phyloP scores from a whole-genome alignment of 305 asterid genomes.

The Fraxinus velutina region DNA sequence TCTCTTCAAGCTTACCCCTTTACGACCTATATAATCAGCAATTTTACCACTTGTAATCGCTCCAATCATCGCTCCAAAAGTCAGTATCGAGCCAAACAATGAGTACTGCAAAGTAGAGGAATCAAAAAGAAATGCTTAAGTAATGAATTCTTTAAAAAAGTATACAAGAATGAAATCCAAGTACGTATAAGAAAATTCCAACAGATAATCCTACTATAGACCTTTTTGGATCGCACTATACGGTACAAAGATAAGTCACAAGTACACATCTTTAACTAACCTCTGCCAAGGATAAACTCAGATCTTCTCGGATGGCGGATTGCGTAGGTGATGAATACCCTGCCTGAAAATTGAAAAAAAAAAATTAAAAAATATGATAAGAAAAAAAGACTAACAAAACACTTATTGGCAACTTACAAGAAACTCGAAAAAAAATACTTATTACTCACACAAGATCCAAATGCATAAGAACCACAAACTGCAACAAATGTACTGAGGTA shows the following conservation, averaged over 20 bases:
- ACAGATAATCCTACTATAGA: neutral
- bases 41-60: slow-evolving; percentile 86
- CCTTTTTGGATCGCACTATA: neutral
- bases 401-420: slow-evolving; percentile 12
- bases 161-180: neutral
- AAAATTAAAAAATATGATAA: neutral
- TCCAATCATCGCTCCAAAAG: slow-evolving; percentile 98
- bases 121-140: neutral
- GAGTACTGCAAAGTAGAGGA: slow-evolving; percentile 60
- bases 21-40: slow-evolving; percentile 76
- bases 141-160: neutral
- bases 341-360: slow-evolving; percentile 41
- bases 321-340: slow-evolving; percentile 97
- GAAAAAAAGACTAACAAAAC: neutral
- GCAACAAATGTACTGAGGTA: slow-evolving; percentile 78
- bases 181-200: neutral
- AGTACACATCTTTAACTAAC: slow-evolving; percentile 30
- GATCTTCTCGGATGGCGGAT: slow-evolving; percentile 61
- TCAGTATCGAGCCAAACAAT: slow-evolving; percentile 79
- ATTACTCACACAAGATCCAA: slow-evolving; percentile 74
- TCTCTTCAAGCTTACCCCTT: slow-evolving; percentile 58
- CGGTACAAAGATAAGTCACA: neutral
- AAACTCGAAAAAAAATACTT: neutral
- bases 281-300: slow-evolving; percentile 76
- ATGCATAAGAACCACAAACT: slow-evolving; percentile 82